phyloP scores from a whole-genome alignment of 2,329 filamentous ascomycete species.

The Calonectria pteridis region DNA sequence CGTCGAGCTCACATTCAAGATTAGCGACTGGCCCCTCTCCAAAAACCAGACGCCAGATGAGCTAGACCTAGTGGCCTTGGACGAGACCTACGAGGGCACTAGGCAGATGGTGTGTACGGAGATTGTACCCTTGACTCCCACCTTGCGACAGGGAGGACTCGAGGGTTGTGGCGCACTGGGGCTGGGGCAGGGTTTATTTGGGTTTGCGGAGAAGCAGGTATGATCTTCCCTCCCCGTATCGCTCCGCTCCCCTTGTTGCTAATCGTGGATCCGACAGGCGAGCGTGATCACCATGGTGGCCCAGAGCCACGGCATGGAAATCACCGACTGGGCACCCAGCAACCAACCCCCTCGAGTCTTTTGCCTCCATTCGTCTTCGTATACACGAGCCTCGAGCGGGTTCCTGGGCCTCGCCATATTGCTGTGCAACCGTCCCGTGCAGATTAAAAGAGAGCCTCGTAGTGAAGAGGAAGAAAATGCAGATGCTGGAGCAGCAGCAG shows the following conservation, averaged over 20 bases:
- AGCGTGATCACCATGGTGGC: not conserved
- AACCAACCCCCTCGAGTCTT: not conserved
- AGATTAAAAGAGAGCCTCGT: not conserved
- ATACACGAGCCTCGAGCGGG: not conserved
- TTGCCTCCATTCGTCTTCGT: not conserved
- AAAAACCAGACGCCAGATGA: not conserved
- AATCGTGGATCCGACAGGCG: not conserved
- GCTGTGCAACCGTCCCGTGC: not conserved
- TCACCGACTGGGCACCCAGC: not conserved
- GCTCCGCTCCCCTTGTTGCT: not conserved
- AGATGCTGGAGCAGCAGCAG: not conserved
- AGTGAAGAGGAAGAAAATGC: not conserved
- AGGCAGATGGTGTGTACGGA: not conserved
- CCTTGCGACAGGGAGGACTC: not conserved
- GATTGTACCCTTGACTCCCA: not conserved
- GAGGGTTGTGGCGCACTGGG: conserved; percentile 3
- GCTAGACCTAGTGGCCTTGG: not conserved
- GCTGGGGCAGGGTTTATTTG: not conserved
- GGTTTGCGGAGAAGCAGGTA: conserved; percentile 4
- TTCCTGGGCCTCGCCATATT: not conserved
- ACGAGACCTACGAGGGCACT: not conserved
- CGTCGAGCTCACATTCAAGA: not conserved
- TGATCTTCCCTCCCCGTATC: not conserved
- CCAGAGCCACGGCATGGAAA: not conserved
- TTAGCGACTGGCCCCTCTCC: not conserved